These are phyloP conservation scores for Dendrothele bispora DNA, from an alignment of 768 basidiomycete species.

Conservation along the genomic window DNA sequence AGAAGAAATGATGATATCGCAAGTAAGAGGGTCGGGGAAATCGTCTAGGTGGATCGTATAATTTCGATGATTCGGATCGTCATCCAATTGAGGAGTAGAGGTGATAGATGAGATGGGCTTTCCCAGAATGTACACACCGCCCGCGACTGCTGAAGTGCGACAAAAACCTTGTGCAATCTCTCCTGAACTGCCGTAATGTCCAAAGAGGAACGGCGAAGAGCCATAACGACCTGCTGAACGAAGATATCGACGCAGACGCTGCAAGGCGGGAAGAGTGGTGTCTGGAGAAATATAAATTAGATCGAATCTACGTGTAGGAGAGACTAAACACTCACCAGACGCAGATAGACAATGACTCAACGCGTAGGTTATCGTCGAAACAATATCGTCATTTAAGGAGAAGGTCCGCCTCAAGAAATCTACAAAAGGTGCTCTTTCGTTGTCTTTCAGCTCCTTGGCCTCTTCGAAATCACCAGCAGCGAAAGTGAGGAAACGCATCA, in stretches of 20 bases:
- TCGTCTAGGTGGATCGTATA: slow-evolving; percentile 57
- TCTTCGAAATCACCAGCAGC: slow-evolving; percentile 74
- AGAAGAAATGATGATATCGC: slow-evolving; percentile 56
- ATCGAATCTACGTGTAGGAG: not conserved
- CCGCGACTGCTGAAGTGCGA: slow-evolving; percentile 82
- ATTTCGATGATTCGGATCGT: not conserved
- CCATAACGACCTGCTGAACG: slow-evolving; percentile 86
- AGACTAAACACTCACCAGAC: slow-evolving; percentile 45
- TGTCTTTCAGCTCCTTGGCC: slow-evolving; percentile 52
- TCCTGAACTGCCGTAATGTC: slow-evolving; percentile 91
- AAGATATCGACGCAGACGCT: slow-evolving; percentile 72
- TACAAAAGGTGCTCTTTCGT: slow-evolving; percentile 55
- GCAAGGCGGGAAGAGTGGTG: slow-evolving; percentile 59
- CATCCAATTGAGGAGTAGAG: not conserved
- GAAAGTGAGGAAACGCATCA: slow-evolving; percentile 92
- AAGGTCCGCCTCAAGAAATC: slow-evolving; percentile 68
- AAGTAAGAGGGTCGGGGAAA: slow-evolving; percentile 57
- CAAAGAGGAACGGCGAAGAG: slow-evolving; percentile 83
- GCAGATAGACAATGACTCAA: slow-evolving; percentile 67
- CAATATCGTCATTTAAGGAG: slow-evolving; percentile 55
- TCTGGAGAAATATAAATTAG: slow-evolving; percentile 45
- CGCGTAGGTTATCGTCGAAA: slow-evolving; percentile 69
- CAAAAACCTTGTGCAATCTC: slow-evolving; percentile 92
- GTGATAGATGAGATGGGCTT: slow-evolving; percentile 37
- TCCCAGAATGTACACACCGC: slow-evolving; percentile 73